Conservation (phyloP, 306 rosid genomes). For the Prosopis cineraria region DNA sequence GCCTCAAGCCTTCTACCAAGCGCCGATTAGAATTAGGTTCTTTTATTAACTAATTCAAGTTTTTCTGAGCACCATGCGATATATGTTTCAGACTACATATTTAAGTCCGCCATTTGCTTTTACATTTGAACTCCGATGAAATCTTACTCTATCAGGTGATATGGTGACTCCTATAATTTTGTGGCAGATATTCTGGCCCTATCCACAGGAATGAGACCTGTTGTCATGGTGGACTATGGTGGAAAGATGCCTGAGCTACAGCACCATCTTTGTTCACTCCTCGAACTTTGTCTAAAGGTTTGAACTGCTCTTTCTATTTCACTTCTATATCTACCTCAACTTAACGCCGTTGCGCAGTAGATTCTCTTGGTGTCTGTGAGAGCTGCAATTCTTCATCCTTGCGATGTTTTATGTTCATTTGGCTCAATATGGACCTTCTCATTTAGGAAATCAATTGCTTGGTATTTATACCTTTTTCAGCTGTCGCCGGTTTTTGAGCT, state of each 20-base stretch:
- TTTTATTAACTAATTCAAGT: neutral
- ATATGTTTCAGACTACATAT: neutral
- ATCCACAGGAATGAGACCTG: slow-evolving; percentile 77
- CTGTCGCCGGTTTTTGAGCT: slow-evolving; percentile 54
- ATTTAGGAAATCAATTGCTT: neutral
- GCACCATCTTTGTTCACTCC: slow-evolving; percentile 61
- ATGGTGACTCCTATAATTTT: slow-evolving; percentile 6
- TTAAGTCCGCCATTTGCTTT: neutral
- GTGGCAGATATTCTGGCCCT: slow-evolving; percentile 72
- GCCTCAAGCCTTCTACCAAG: slow-evolving; percentile 68
- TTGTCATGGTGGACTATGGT: slow-evolving; percentile 83
- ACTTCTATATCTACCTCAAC: neutral
- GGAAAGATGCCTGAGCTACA: slow-evolving; percentile 86
- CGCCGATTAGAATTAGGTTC: slow-evolving; percentile 75
- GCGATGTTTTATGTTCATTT: neutral
- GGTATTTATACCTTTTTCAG: slow-evolving; percentile 32
- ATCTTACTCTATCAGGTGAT: neutral
- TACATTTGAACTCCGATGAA: no score
- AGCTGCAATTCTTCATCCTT: neutral
- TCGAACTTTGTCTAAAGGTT: slow-evolving; percentile 57
- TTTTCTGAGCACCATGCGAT: neutral
- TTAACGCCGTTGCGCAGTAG: neutral
- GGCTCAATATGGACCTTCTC: neutral
- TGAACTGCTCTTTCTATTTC: neutral
- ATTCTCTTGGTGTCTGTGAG: neutral